Base-by-base conservation (phyloP, 1,139 yeast genomes). In the Suhomyces atakaporum region DNA sequence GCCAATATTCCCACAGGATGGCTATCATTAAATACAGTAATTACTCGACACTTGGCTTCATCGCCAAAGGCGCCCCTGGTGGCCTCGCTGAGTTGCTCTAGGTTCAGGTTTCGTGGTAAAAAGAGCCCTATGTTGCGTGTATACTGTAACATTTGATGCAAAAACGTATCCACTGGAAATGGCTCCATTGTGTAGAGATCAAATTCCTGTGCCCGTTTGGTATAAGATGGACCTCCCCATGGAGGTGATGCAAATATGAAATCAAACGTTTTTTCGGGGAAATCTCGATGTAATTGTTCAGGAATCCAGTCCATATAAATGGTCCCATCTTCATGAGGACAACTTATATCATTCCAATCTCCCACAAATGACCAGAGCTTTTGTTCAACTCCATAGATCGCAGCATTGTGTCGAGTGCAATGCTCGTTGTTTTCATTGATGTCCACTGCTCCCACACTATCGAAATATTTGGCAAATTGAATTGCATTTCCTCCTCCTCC, bases 401-500 rank as follows among this genome's bases (percentile, higher is more conserved):
- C 54, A n/a, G 89, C 76, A 51, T 92, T 92, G 53, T 82, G 79
- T 27, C 61, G 58, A 0, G 96, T 82, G 53, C 95, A 85, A 40
- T 71, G 67, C 22, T 82, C 56, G 47, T 85, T 85, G 18, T 72
- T 73, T 16, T 69, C 60, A 39, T 81, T 80, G 31, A 71, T 66
- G 47, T 92, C 98, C 2, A 87, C 64, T 3, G 84, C 90, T 11
- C 79, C 75, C 1, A 82, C 87, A 15, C 57, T 51, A 2, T 74
- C 73, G 49, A 84, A 84, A 12, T 54, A 53, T 31, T 66, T 57
- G 1, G 92, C 90, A 60, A 92, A 81, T 50, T 88, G 96, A 27
- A 89, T 86, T 1, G 89, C 68, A 55, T 92, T 92, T 0, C 98
- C 98, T 0, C 97, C 98, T 2, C 95, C 97, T 0, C 99, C 99